These are phyloP conservation scores for Xylariaceae sp. DNA, from an alignment of 2,329 filamentous ascomycete genomes.

Conservation along the genomic window DNA sequence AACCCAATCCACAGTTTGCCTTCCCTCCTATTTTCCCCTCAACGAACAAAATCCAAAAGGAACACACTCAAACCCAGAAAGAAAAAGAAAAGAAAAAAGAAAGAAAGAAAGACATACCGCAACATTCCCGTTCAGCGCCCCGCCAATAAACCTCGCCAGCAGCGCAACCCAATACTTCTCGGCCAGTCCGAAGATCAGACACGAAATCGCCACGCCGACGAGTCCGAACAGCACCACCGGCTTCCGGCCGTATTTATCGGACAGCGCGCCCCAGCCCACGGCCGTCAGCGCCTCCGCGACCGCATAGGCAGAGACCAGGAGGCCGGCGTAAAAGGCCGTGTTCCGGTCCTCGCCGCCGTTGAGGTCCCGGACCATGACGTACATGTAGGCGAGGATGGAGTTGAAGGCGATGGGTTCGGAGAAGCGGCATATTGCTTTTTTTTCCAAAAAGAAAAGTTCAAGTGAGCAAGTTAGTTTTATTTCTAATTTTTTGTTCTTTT, in stretches of 20 bases:
- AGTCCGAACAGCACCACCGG: slow-evolving; percentile 34
- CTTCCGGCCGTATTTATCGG: slow-evolving; percentile 37
- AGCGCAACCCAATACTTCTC: slow-evolving; percentile 39
- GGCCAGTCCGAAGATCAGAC: slow-evolving; percentile 39
- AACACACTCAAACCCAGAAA: no score
- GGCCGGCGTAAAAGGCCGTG: slow-evolving; percentile 45
- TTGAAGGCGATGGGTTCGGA: slow-evolving; percentile 43
- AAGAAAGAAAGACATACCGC: slow-evolving; percentile 23
- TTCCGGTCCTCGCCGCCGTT: slow-evolving; percentile 34
- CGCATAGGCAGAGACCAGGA: slow-evolving; percentile 41
- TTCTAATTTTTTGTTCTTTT: no score
- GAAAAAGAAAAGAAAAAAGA: no score
- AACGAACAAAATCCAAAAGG: no score
- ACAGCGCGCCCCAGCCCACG: slow-evolving; percentile 39
- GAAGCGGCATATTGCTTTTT: slow-evolving; percentile 40
- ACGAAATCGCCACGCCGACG: slow-evolving; percentile 35
- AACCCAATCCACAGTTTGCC: no score
- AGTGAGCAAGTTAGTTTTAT: no score
- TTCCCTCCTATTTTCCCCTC: no score
- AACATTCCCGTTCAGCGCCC: slow-evolving; percentile 37
- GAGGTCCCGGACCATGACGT: slow-evolving; percentile 36
- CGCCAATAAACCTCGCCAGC: slow-evolving; percentile 37
- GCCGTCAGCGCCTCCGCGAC: slow-evolving; percentile 40
- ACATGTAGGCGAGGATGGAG: slow-evolving; percentile 41
- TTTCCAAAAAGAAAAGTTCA: no score